These are phyloP conservation scores for Boletales sp. DNA, from an alignment of 768 basidiomycete genomes.

Conservation along the genomic window DNA sequence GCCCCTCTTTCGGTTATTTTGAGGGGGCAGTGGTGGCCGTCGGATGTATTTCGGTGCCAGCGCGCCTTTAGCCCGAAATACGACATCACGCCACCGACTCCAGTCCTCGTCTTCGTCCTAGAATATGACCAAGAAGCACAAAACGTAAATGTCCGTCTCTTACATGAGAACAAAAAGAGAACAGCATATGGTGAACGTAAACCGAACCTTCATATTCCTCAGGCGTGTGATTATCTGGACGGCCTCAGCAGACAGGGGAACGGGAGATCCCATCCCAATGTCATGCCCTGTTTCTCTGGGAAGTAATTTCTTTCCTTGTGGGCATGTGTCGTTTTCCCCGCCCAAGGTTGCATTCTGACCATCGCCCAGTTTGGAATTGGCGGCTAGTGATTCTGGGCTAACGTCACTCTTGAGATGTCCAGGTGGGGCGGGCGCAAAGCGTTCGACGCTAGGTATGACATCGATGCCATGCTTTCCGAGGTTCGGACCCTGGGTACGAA, in stretches of 20 bases:
- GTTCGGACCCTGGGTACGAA: constrained; percentile 51
- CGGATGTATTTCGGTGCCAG: constrained; percentile 36
- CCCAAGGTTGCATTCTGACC: not conserved
- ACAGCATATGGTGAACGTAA: not conserved
- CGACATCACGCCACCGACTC: constrained; percentile 83
- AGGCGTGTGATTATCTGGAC: constrained; percentile 74
- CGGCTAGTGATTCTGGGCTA: constrained; percentile 45
- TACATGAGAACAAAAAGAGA: not conserved
- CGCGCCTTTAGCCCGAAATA: constrained; percentile 71
- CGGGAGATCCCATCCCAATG: constrained; percentile 85
- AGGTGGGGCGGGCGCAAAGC: constrained; percentile 57
- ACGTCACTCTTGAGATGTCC: constrained; percentile 32
- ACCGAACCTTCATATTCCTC: constrained; percentile 74
- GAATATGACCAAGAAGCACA: not conserved
- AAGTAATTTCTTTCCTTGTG: constrained; percentile 45
- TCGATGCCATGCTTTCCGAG: constrained; percentile 83
- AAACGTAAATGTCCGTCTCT: constrained; percentile 2
- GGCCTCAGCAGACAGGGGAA: constrained; percentile 72
- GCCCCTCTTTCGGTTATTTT: constrained; percentile 57
- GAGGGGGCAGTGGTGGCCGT: constrained; percentile 44
- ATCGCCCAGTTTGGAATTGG: not conserved
- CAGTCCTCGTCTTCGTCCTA: constrained; percentile 87
- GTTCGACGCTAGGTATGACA: constrained; percentile 61
- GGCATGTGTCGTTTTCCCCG: not conserved
- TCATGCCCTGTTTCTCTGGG: constrained; percentile 85